Percentiles rank a stretch among this genome's conserved stretches.
These are phyloP conservation scores for Lentinula edodes DNA, from an alignment of 768 basidiomycete genomes.

Conservation along the genomic window DNA sequence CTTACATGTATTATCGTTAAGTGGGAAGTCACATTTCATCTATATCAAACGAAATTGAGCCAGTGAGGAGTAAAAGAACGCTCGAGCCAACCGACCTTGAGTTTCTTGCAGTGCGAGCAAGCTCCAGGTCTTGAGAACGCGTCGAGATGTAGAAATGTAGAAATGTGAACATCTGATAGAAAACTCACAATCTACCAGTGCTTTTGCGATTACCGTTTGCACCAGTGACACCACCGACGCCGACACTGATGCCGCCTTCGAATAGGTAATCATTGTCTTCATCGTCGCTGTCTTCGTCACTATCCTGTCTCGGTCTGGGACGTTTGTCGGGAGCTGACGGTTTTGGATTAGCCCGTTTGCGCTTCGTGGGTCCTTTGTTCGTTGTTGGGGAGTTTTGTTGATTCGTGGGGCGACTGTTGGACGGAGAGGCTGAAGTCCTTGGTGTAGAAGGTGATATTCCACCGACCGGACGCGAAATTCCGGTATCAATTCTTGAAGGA, in stretches of 20 bases:
- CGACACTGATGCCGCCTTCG: conserved; percentile 38
- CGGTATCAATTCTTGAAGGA: neutral
- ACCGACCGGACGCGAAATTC: neutral
- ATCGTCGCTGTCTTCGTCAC: conserved; percentile 29
- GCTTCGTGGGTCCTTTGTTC: conserved; percentile 6
- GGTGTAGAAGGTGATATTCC: neutral
- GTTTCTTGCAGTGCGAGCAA: conserved; percentile 81
- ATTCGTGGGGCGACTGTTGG: neutral
- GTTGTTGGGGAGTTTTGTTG: neutral
- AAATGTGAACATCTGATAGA: conserved; percentile 8
- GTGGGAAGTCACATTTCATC: conserved; percentile 87
- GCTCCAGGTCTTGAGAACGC: conserved; percentile 57
- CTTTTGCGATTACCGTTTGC: conserved; percentile 23
- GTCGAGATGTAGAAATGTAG: conserved; percentile 7
- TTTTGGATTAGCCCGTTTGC: conserved; percentile 3
- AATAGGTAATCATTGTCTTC: conserved; percentile 25
- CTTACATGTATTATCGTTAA: conserved; percentile 68
- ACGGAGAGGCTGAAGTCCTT: neutral
- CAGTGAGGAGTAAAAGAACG: conserved; percentile 2
- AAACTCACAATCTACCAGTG: conserved; percentile 27
- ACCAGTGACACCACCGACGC: conserved; percentile 40
- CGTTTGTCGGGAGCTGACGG: neutral
- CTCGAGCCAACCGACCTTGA: conserved; percentile 54
- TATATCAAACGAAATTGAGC: conserved; percentile 18
- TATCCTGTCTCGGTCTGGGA: neutral